Percentiles rank a stretch among this genome's conserved stretches.
Conservation (phyloP, 2,329 filamentous ascomycete genomes). For the Penicillium brasilianum region DNA sequence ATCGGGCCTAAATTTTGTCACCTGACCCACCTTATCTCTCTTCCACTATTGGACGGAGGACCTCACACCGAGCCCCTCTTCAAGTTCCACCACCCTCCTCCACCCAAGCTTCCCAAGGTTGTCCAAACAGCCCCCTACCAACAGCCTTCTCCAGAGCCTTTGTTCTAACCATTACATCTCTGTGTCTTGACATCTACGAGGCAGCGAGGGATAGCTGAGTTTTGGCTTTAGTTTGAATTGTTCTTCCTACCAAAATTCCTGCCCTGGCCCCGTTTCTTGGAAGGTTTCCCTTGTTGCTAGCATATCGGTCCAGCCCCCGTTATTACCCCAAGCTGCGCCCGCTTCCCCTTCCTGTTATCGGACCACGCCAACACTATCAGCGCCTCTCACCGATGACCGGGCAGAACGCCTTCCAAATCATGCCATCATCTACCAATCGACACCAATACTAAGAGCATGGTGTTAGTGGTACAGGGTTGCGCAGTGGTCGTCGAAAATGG, state of each 20-base stretch:
- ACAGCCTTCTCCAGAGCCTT: no score
- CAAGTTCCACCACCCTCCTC: not conserved
- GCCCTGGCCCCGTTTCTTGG: no score
- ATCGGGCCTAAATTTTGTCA: not conserved
- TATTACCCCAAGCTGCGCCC: not conserved
- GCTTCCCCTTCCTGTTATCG: not conserved
- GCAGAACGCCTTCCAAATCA: not conserved
- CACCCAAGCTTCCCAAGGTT: not conserved
- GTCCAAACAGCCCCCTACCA: not conserved
- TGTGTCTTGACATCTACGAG: not conserved
- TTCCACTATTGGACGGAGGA: not conserved
- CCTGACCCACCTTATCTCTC: not conserved
- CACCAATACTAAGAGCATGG: conserved; percentile 10
- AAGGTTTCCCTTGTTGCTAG: no score
- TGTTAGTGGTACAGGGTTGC: conserved; percentile 1
- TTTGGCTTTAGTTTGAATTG: no score
- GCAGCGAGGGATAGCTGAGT: no score
- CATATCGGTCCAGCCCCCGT: not conserved
- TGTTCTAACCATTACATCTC: not conserved
- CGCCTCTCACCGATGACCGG: not conserved
- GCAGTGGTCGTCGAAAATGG: conserved; percentile 8
- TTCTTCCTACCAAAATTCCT: no score
- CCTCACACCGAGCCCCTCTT: conserved; percentile 3
- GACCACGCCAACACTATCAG: not conserved
- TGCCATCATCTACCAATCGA: not conserved